A percentile compares a stretch with the other conserved stretches of the same genome.
Conservation (phyloP, 1,139 yeast species). For the Blastobotrys apis region DNA sequence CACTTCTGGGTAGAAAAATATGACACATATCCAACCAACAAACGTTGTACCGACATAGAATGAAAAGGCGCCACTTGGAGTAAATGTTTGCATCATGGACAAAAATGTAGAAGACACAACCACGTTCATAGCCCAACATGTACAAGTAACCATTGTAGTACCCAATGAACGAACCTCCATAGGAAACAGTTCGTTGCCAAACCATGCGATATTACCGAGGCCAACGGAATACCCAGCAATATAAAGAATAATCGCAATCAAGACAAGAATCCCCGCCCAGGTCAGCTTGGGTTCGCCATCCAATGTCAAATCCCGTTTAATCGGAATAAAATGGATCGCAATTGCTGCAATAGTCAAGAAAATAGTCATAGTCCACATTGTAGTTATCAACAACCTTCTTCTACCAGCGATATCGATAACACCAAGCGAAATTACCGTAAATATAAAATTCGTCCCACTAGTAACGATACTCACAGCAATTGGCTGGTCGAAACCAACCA, state of each 20-base stretch:
- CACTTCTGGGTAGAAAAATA: constrained; percentile 42
- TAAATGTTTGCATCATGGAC: constrained; percentile 32
- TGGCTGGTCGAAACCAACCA: constrained; percentile 35
- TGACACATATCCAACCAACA: constrained; percentile 37
- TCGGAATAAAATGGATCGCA: constrained; percentile 19
- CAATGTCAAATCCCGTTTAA: constrained; percentile 23
- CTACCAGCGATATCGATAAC: constrained; percentile 61
- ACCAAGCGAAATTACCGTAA: constrained; percentile 27
- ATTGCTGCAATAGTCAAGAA: constrained; percentile 14
- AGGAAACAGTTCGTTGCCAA: constrained; percentile 66
- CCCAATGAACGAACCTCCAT: constrained; percentile 67
- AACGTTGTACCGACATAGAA: constrained; percentile 36
- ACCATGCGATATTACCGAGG: constrained; percentile 31
- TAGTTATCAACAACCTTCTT: constrained; percentile 48
- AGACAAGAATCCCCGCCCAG: constrained; percentile 61
- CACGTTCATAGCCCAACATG: constrained; percentile 41
- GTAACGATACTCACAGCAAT: constrained; percentile 27
- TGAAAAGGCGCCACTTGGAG: constrained; percentile 32
- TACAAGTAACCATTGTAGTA: constrained; percentile 39
- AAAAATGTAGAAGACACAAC: constrained; percentile 38
- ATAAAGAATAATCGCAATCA: constrained; percentile 65
- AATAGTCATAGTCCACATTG: constrained; percentile 30
- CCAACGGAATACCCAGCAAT: constrained; percentile 67
- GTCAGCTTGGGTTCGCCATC: constrained; percentile 59
- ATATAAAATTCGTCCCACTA: constrained; percentile 19